A percentile compares a stretch with the other conserved stretches of the same genome.
Evolutionary conservation across 73 alveolate species (phyloP).

Genomic region (Paramecium sexaurelia): DNA sequence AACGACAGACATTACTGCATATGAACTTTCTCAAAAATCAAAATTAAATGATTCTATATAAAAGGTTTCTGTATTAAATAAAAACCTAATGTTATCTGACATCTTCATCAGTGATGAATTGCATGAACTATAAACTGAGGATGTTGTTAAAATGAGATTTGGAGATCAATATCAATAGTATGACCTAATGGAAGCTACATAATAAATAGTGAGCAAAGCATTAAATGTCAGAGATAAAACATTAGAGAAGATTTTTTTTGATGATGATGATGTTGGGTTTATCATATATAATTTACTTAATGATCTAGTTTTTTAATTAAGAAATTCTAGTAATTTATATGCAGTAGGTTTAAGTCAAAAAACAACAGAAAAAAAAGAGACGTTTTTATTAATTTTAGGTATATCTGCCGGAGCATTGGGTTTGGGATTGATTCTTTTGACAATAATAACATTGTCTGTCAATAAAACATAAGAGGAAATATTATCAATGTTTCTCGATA

Average conservation of each 20-base stretch:
- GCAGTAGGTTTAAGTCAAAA: not conserved
- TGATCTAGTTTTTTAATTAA: constrained; percentile 38
- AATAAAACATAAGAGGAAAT: constrained; percentile 59
- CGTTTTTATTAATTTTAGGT: constrained; percentile 6
- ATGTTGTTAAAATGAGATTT: constrained; percentile 44
- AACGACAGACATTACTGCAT: not conserved
- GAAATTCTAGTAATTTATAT: constrained; percentile 24
- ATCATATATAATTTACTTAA: not conserved
- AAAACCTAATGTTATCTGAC: not conserved
- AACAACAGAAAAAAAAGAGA: constrained; percentile 13
- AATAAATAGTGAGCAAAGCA: constrained; percentile 50
- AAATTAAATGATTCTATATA: not conserved
- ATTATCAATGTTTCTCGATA: constrained; percentile 57
- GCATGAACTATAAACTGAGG: not conserved
- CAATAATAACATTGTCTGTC: not conserved
- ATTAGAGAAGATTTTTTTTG: not conserved
- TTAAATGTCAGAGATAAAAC: constrained; percentile 5
- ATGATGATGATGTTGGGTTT: constrained; percentile 41
- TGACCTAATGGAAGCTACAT: constrained; percentile 46
- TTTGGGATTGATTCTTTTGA: not conserved
- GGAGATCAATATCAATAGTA: not conserved
- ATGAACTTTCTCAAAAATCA: not conserved
- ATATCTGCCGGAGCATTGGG: constrained; percentile 56
- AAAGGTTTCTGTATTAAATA: not conserved
- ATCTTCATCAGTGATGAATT: constrained; percentile 1